phyloP scores from a whole-genome alignment of 2,329 filamentous ascomycete genomes.

The Scorias spongiosa region DNA sequence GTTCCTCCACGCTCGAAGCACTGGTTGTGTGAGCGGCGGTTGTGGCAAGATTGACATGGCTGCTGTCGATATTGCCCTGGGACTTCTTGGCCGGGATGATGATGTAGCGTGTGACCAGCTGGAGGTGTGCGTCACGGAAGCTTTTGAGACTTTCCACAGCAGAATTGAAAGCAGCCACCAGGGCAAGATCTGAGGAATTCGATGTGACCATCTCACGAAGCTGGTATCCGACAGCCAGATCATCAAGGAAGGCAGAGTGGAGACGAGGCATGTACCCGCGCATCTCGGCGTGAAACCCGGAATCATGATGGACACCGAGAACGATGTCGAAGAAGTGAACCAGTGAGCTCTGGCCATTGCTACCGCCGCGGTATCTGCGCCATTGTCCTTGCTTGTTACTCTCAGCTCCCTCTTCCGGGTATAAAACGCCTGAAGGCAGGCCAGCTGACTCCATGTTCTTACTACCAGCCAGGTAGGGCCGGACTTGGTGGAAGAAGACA shows the following conservation, averaged over 20 bases:
- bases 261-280: slow-evolving; percentile 39
- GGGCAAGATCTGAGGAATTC: slow-evolving; percentile 17
- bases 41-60: slow-evolving; percentile 28
- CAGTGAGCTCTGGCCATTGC: slow-evolving; percentile 40
- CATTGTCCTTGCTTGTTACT: slow-evolving; percentile 25
- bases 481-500: slow-evolving; percentile 37
- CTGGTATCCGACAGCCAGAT: slow-evolving; percentile 29
- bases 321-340: slow-evolving; percentile 40
- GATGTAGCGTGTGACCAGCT: slow-evolving; percentile 39
- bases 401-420: slow-evolving; percentile 31
- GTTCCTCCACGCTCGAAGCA: slow-evolving; percentile 20
- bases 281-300: slow-evolving; percentile 27
- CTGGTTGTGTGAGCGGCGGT: slow-evolving; percentile 24
- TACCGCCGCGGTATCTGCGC: slow-evolving; percentile 37
- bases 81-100: slow-evolving; percentile 25
- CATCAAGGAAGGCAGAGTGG: slow-evolving; percentile 35
- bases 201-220: slow-evolving; percentile 30
- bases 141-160: slow-evolving; percentile 29
- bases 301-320: slow-evolving; percentile 32
- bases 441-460: slow-evolving; percentile 39
- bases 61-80: slow-evolving; percentile 12
- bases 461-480: slow-evolving; percentile 36
- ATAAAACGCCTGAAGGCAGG: slow-evolving; percentile 36
- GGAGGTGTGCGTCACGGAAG: slow-evolving; percentile 38
- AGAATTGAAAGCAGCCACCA: slow-evolving; percentile 31